Evolutionary conservation across 2,329 filamentous ascomycete genomes (phyloP), one percentile per base, ranked within the genome.

Genomic region (Lomentospora prolificans): DNA sequence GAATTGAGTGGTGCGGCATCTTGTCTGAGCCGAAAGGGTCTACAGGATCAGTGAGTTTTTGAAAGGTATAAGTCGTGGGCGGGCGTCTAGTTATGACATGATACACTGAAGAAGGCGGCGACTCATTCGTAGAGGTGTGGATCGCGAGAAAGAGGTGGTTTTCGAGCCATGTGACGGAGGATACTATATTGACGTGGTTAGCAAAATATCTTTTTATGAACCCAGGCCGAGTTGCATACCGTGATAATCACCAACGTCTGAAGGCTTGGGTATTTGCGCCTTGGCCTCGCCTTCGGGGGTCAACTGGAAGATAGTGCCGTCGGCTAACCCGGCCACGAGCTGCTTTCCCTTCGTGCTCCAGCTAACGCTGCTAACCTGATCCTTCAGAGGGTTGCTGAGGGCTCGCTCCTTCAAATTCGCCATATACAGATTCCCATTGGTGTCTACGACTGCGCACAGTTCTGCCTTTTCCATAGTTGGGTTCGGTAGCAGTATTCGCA

Each of bases 271-370:
- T 50, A 99, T 88, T 54, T 85, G 78, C 33, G 79, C 90, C 70
- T 92, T 94, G 27, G 81, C 77, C 41, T 79, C 79, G 50, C 92
- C 92, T 62, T 89, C 82, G 0, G 87, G 89, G 6, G 88, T 90
- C 80, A 97, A 86, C 68, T 96, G 91, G 56, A 81, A 80, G 54
- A 87, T 84, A 10, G 84, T 85, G 57, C 94, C 94, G 69, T 96
- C 83, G 5, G 78, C 84, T 62, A 94, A 75, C 14, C 95, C 94
- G 61, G 89, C 91, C 48, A 95, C 85, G 46, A 99, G 75, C 67
- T 97, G 92, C 68, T 96, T 99, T 50, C 94, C 94, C 66, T 86
- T 89, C 58, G 83, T 86, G 68, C 94, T 99, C 94, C 95, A 99
- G 56, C 88, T 86, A 4, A 89, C 80, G 64, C 87, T 94, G 66